Conservation (phyloP, 805 yeast species). For the Candida pseudoglaebosa region DNA sequence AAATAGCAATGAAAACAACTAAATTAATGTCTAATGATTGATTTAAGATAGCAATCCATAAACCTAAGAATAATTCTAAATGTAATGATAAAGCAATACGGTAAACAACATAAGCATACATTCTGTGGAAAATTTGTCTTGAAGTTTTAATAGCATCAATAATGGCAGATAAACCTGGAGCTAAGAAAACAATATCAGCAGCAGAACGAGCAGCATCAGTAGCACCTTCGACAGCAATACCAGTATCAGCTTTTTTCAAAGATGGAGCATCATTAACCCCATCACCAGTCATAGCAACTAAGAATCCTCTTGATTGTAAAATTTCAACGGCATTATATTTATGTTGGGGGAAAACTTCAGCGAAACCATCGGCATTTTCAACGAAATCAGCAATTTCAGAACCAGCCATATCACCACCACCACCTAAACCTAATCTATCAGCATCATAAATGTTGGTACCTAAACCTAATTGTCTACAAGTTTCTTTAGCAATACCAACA, state of each 20-base stretch:
- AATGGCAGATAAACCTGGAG: slow-evolving; percentile 93
- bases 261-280: slow-evolving; percentile 99
- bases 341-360: slow-evolving; percentile 98
- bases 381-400: slow-evolving; percentile 96
- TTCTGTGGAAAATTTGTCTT: slow-evolving; percentile 97
- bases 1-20: slow-evolving; percentile 94
- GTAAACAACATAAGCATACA: slow-evolving; percentile 97
- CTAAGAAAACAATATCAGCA: slow-evolving; percentile 90
- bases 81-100: slow-evolving; percentile 95
- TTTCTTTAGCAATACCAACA: slow-evolving; percentile 97
- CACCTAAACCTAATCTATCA: slow-evolving; percentile 93
- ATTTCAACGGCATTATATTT: slow-evolving; percentile 94
- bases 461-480: slow-evolving; percentile 95
- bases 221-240: slow-evolving; percentile 98
- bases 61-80: slow-evolving; percentile 90
- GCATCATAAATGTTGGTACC: slow-evolving; percentile 97
- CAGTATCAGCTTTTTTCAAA: slow-evolving; percentile 84
- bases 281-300: slow-evolving; percentile 99
- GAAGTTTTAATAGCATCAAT: slow-evolving; percentile 91
- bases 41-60: slow-evolving; percentile 94
- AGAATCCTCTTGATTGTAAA: slow-evolving; percentile 91
- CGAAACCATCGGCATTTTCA: slow-evolving; percentile 97
- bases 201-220: slow-evolving; percentile 97
- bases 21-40: slow-evolving; percentile 81
- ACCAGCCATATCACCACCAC: slow-evolving; percentile 94